Conservation (phyloP, 805 yeast species). For the Metschnikowia matae region DNA sequence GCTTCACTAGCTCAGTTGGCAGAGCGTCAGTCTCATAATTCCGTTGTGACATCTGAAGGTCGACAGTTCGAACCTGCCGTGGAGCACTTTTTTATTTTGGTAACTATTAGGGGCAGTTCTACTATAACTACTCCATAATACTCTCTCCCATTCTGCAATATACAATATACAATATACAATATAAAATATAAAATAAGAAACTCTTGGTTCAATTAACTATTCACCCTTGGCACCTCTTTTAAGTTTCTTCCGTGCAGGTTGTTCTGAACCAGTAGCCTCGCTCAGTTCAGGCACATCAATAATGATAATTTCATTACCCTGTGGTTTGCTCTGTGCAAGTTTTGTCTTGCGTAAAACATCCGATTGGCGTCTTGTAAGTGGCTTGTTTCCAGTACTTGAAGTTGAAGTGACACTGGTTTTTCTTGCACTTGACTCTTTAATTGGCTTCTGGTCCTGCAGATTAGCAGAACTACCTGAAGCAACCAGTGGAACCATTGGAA, state of each 20-base stretch:
- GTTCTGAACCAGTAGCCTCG: background rate
- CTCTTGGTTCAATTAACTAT: background rate
- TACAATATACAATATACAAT: no score
- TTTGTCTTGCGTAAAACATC: background rate
- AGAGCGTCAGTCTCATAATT: conserved; percentile 22
- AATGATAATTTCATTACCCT: background rate
- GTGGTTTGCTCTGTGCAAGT: background rate
- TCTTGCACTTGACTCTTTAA: background rate
- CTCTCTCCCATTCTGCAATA: no score
- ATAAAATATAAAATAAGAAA: no score
- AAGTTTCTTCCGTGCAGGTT: background rate
- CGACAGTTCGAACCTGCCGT: conserved; percentile 48
- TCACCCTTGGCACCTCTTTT: background rate
- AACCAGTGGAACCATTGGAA: no score
- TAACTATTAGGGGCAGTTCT: no score
- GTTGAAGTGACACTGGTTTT: background rate
- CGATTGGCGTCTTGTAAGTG: background rate
- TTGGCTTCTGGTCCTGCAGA: background rate
- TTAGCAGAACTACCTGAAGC: no score
- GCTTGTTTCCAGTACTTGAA: background rate
- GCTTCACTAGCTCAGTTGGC: conserved; percentile 23
- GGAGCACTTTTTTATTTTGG: conserved; percentile 29
- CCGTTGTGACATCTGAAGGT: conserved; percentile 39
- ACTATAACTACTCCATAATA: no score
- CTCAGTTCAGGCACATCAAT: background rate